Evolutionary conservation across 2,329 filamentous ascomycete genomes (phyloP), one percentile per base, ranked within the genome.

Genomic region (Alternaria consortialis): DNA sequence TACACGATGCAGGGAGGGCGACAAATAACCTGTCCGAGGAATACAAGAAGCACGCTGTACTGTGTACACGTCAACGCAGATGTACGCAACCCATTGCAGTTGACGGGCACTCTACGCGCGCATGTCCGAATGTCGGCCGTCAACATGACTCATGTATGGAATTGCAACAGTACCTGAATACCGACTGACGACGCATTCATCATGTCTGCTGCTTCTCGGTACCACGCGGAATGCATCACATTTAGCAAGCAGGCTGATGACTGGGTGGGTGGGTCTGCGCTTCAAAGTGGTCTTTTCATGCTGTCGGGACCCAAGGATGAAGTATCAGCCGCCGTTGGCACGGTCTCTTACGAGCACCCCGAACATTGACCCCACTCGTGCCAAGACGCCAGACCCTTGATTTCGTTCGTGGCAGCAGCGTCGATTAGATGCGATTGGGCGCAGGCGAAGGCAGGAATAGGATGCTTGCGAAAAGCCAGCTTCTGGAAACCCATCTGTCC

Each of bases 301-400:
- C 7, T 50, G 32, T 50, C 32, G 46, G 46, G 32, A 50, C 46
- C 32, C 31, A 23, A 50, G 51, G 51, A 53, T 32, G 51, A 53
- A 42, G 39, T 11, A 20, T 53, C 25, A 43, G 37, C 51, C 51
- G 51, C 37, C 37, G 27, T 53, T 53, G 32, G 51, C 51, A 39
- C 25, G 12, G 27, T 42, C 17, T 53, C 46, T 31, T n/a, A 48
- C 46, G 17, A 48, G 44, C 44, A 48, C 17, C 29, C n/a, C 37
- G 27, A 53, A 17, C 25, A 15, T 34, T 32, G 4, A 40, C 42
- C 42, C 53, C 32, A 47, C 53, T 20, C 4, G 13, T 29, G 42
- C 53, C 53, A 48, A 55, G 42, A 27, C 23, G 31, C 25, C 53
- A n/a, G 53, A 37, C 42, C 32, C 42, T 55, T 25, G 27, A 47